Percentiles rank a stretch among this genome's conserved stretches.
phyloP scores from a whole-genome alignment of 139 green algal genomes.

The Chlamydomonas schloesseri region DNA sequence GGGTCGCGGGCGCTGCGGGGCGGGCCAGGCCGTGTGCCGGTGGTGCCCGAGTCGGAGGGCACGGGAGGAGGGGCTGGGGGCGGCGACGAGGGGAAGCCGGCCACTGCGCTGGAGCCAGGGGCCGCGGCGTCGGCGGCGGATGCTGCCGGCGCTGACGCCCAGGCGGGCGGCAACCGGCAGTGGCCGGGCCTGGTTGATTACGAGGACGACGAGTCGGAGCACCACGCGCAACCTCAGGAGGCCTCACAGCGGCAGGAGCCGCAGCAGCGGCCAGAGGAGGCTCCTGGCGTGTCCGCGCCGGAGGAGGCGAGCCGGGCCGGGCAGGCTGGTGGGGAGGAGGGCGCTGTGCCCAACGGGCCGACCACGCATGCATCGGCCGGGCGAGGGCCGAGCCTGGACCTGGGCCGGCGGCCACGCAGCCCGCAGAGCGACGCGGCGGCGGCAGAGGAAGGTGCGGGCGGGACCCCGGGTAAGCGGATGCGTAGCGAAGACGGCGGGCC shows the following conservation, averaged over 20 bases:
- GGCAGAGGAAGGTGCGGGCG: not conserved
- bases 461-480: constrained; percentile 5
- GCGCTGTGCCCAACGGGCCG: not conserved
- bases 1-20: too few relatives aligned
- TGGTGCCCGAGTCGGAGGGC: too few relatives aligned
- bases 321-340: not conserved
- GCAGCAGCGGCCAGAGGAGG: not conserved
- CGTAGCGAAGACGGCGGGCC: not conserved
- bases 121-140: not conserved
- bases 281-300: not conserved
- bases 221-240: constrained; percentile 2
- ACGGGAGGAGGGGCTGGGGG: too few relatives aligned
- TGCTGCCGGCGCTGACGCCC: not conserved
- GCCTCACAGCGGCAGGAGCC: not conserved
- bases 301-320: not conserved
- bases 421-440: not conserved
- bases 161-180: not conserved
- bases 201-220: constrained; percentile 60
- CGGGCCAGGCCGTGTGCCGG: too few relatives aligned
- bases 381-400: not conserved
- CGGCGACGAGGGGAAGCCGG: too few relatives aligned
- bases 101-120: not conserved
- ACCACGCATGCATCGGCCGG: not conserved
- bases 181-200: constrained; percentile 59
- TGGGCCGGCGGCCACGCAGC: constrained; percentile 6